Conservation (phyloP, 2,329 filamentous ascomycete species). For the Ceratocystis alfenasii region DNA sequence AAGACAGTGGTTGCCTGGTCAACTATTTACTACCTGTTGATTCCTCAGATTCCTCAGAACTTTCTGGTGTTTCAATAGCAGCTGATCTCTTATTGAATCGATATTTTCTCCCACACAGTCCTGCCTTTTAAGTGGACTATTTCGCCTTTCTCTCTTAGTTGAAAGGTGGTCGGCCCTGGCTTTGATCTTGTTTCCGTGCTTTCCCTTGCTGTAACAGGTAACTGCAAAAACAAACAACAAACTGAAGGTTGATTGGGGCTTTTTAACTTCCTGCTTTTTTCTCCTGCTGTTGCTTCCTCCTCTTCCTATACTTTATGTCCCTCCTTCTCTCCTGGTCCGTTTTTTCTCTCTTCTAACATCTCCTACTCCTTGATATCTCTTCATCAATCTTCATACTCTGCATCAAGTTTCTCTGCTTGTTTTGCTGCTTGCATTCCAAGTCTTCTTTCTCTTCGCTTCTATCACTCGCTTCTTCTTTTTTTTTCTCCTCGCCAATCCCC, state of each 20-base stretch:
- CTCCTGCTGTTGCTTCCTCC: neutral
- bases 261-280: neutral
- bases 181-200: neutral
- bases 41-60: constrained; percentile 8
- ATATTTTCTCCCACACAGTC: constrained; percentile 1
- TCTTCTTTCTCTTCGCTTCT: constrained; percentile 11
- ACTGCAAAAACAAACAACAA: constrained; percentile 11
- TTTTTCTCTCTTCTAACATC: neutral
- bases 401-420: neutral
- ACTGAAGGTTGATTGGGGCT: constrained; percentile 4
- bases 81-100: neutral
- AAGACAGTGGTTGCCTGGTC: constrained; percentile 11
- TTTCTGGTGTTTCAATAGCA: constrained; percentile 9
- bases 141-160: neutral
- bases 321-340: neutral
- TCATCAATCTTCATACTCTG: neutral
- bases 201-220: constrained; percentile 1
- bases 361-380: constrained; percentile 4
- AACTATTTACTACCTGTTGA: constrained; percentile 16
- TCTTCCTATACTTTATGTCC: neutral
- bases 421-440: constrained; percentile 13
- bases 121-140: neutral
- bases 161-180: neutral
- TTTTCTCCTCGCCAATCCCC: neutral
- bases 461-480: constrained; percentile 12